Conservation (phyloP, 306 rosid species). For the Rubus parviflorus region DNA sequence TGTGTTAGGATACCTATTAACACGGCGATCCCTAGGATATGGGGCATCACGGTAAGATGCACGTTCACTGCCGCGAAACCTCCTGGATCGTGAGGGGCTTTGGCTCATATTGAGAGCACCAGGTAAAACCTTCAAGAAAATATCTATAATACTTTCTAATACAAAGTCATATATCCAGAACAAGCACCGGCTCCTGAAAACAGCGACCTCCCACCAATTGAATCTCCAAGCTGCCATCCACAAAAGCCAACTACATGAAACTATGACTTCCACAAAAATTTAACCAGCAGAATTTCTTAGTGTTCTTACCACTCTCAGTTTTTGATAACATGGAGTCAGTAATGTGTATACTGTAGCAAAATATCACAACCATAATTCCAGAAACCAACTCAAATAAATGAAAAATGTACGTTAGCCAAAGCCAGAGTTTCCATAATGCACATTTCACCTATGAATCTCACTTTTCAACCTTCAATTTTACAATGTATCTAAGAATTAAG, state of each 20-base stretch:
- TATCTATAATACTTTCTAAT: neutral
- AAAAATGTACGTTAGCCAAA: neutral
- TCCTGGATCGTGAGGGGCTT: slow-evolving; percentile 22
- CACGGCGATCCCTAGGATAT: slow-evolving; percentile 8
- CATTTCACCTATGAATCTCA: neutral
- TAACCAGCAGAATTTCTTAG: too few species aligned
- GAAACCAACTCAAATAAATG: neutral
- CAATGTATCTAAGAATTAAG: neutral
- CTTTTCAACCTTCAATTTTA: neutral
- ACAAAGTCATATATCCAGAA: neutral
- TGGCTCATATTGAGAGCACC: neutral
- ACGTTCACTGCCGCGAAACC: slow-evolving; percentile 20
- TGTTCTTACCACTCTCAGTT: neutral
- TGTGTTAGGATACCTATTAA: neutral
- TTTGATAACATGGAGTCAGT: neutral
- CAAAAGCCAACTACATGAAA: slow-evolving; percentile 6
- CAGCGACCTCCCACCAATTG: slow-evolving; percentile 3
- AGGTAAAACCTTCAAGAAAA: neutral
- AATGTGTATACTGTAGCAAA: neutral
- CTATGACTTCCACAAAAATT: too few species aligned
- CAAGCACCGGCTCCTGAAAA: neutral
- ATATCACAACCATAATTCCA: neutral
- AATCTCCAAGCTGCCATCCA: neutral
- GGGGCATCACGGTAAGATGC: slow-evolving; percentile 27
- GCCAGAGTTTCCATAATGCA: too few species aligned